Evolutionary conservation across 352 stramenopile genomes (phyloP).

Genomic region (Phytophthora palmivora): DNA sequence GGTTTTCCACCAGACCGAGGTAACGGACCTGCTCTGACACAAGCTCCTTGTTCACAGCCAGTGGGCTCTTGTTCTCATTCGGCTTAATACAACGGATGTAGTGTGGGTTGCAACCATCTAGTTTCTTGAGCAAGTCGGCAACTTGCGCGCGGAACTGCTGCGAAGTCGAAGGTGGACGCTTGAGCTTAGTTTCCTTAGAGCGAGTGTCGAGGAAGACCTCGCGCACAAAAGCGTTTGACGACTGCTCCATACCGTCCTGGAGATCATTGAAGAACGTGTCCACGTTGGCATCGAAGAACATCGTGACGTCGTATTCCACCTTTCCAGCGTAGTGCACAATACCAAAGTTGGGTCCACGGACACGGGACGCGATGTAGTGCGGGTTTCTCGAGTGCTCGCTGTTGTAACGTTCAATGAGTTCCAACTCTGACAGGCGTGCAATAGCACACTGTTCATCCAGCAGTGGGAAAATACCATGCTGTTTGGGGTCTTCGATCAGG

Average conservation of each 20-base stretch:
- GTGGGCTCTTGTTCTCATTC: slow-evolving; percentile 88
- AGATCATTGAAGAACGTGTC: slow-evolving; percentile 89
- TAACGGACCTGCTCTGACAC: slow-evolving; percentile 83
- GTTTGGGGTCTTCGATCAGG: slow-evolving; percentile 87
- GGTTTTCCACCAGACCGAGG: slow-evolving; percentile 83
- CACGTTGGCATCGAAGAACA: slow-evolving; percentile 88
- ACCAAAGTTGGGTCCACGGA: slow-evolving; percentile 76
- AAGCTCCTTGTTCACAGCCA: slow-evolving; percentile 69
- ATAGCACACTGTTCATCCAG: slow-evolving; percentile 86
- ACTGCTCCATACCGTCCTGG: slow-evolving; percentile 75
- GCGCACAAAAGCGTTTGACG: slow-evolving; percentile 73
- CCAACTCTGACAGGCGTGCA: slow-evolving; percentile 68
- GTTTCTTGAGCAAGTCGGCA: slow-evolving; percentile 78
- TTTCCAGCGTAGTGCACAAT: slow-evolving; percentile 89
- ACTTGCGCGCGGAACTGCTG: slow-evolving; percentile 88
- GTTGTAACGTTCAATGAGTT: slow-evolving; percentile 85
- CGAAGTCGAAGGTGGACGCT: slow-evolving; percentile 84
- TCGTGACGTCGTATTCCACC: slow-evolving; percentile 86
- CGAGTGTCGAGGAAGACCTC: slow-evolving; percentile 86
- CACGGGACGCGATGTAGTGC: slow-evolving; percentile 79
- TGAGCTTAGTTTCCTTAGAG: slow-evolving; percentile 81
- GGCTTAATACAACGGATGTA: slow-evolving; percentile 94
- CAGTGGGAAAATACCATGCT: slow-evolving; percentile 82
- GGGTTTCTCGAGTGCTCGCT: slow-evolving; percentile 70
- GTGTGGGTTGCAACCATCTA: slow-evolving; percentile 90